phyloP scores from a whole-genome alignment of 2,329 filamentous ascomycete genomes.

The Anthostomella pinea region DNA sequence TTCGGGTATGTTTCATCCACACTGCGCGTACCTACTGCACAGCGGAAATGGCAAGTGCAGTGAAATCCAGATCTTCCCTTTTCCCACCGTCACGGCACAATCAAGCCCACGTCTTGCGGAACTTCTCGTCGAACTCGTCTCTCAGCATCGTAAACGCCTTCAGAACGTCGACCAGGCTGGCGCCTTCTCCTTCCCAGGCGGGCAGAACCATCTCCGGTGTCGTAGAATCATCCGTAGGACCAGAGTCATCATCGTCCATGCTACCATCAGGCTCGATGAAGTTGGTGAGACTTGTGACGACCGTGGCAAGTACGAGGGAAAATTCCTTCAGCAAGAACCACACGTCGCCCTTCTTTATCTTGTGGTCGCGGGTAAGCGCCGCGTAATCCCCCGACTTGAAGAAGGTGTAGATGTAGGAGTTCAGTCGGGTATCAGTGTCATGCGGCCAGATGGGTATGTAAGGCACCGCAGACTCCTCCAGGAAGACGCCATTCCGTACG shows the following conservation, averaged over 20 bases:
- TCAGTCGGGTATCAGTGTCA: slow-evolving; percentile 51
- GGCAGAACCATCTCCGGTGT: too few relatives aligned
- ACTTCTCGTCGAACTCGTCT: slow-evolving; percentile 62
- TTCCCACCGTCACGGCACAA: too few relatives aligned
- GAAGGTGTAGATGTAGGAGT: slow-evolving; percentile 73
- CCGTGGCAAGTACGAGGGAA: slow-evolving; percentile 61
- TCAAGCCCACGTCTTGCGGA: slow-evolving; percentile 59
- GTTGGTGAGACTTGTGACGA: slow-evolving; percentile 61
- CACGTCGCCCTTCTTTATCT: slow-evolving; percentile 62
- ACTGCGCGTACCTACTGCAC: too few relatives aligned
- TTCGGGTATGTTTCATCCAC: too few relatives aligned
- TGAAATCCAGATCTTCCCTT: too few relatives aligned
- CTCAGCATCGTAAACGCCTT: slow-evolving; percentile 57
- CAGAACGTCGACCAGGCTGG: slow-evolving; percentile 53
- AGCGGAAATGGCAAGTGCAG: too few relatives aligned
- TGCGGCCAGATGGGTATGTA: slow-evolving; percentile 61
- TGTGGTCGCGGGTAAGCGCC: slow-evolving; percentile 61
- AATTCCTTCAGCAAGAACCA: slow-evolving; percentile 70
- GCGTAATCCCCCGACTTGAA: slow-evolving; percentile 68
- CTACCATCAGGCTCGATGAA: slow-evolving; percentile 50
- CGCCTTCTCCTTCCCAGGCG: slow-evolving; percentile 36
- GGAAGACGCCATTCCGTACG: slow-evolving; percentile 65
- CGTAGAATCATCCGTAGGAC: background rate
- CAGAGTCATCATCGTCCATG: slow-evolving; percentile 35
- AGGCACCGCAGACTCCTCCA: slow-evolving; percentile 72